phyloP scores from a whole-genome alignment of 1,284 basidiomycete species.

The Sporisorium iseilematis-ciliati region DNA sequence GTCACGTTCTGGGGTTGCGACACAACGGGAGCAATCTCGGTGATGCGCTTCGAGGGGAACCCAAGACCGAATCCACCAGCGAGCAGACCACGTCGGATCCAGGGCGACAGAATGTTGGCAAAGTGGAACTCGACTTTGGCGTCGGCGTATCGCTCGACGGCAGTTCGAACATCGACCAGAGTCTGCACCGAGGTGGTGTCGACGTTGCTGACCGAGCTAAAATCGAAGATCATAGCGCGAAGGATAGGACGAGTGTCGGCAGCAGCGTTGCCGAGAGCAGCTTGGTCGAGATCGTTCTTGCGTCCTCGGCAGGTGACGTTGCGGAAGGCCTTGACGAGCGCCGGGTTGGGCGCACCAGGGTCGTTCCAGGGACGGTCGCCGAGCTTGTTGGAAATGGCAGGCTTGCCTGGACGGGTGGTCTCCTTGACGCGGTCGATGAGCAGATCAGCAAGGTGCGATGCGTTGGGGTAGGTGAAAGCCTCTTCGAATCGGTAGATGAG shows the following conservation, averaged over 20 bases:
- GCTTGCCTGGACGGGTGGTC: constrained; percentile 78
- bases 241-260: constrained; percentile 77
- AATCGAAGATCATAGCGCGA: constrained; percentile 90
- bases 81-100: constrained; percentile 77
- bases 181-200: constrained; percentile 88
- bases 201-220: constrained; percentile 78
- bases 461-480: constrained; percentile 93
- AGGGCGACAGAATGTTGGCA: constrained; percentile 87
- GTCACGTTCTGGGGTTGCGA: constrained; percentile 75
- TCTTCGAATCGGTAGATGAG: constrained; percentile 94
- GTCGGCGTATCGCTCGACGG: constrained; percentile 88
- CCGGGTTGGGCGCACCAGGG: constrained; percentile 72
- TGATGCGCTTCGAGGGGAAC: constrained; percentile 46
- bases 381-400: constrained; percentile 8
- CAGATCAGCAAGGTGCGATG: constrained; percentile 80
- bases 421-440: constrained; percentile 85
- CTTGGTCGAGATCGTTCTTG: constrained; percentile 55
- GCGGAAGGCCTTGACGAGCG: constrained; percentile 46
- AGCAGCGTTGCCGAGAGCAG: background rate
- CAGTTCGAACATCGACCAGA: constrained; percentile 86
- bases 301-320: constrained; percentile 45
- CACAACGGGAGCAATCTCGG: constrained; percentile 72
- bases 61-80: constrained; percentile 47
- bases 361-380: constrained; percentile 94
- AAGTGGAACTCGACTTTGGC: constrained; percentile 87